phyloP scores from a whole-genome alignment of 2,329 filamentous ascomycete genomes.

The Pseudogymnoascus verrucosus region DNA sequence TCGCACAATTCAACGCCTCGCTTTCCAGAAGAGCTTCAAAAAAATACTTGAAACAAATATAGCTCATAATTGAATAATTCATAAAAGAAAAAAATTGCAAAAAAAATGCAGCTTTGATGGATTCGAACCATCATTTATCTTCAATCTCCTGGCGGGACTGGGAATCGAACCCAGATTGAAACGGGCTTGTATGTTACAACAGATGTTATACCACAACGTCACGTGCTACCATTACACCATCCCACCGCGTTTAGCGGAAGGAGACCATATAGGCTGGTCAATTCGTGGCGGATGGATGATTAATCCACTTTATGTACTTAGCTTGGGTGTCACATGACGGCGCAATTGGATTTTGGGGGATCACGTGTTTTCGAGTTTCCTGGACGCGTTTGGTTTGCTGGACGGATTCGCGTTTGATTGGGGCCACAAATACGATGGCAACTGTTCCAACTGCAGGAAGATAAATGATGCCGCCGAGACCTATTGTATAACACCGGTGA shows the following conservation, averaged over 20 bases:
- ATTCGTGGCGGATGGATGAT: background rate
- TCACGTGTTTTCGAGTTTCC: background rate
- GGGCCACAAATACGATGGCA: background rate
- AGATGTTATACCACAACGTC: slow-evolving; percentile 21
- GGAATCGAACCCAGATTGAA: slow-evolving; percentile 31
- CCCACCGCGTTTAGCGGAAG: slow-evolving; percentile 4
- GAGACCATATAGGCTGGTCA: slow-evolving; percentile 2
- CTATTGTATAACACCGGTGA: background rate
- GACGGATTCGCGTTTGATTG: background rate
- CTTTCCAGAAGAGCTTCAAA: background rate
- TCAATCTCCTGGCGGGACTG: slow-evolving; percentile 27
- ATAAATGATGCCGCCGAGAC: background rate
- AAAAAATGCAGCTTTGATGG: slow-evolving; percentile 18
- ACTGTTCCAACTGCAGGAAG: background rate
- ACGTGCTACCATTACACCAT: slow-evolving; percentile 11
- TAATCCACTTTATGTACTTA: background rate
- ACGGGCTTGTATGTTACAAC: slow-evolving; percentile 20
- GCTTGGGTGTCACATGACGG: background rate
- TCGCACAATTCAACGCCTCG: background rate
- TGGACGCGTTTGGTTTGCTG: background rate
- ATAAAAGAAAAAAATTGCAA: slow-evolving; percentile 15
- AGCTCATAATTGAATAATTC: background rate
- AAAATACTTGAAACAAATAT: background rate
- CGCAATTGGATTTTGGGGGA: background rate
- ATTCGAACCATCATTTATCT: slow-evolving; percentile 21